Evolutionary conservation across 345 rosid genomes (phyloP).

Genomic region (Noccaea caerulescens): DNA sequence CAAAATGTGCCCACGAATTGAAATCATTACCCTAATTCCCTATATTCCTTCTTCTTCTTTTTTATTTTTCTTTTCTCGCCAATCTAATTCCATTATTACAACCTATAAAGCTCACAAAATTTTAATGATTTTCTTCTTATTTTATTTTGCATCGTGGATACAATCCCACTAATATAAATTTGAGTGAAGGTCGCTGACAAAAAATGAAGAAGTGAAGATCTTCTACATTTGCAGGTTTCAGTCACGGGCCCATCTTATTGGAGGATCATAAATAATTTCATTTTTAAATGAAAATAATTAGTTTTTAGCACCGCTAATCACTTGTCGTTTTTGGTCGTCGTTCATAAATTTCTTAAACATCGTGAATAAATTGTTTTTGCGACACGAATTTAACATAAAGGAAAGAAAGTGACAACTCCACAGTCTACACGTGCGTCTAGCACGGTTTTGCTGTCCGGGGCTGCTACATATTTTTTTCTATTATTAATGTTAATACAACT

Average conservation of each 20-base stretch:
- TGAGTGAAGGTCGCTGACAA: conserved; percentile 12
- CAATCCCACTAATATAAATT: not conserved
- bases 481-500: not conserved
- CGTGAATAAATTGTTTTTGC: not conserved
- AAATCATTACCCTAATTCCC: conserved; percentile 42
- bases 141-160: not conserved
- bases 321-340: conserved; percentile 29
- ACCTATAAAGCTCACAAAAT: conserved; percentile 13
- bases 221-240: conserved; percentile 23
- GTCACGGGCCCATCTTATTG: conserved; percentile 10
- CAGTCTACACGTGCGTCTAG: conserved; percentile 37
- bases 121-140: not conserved
- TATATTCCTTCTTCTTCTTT: conserved; percentile 9
- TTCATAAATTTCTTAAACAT: not conserved
- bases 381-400: conserved; percentile 14
- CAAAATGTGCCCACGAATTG: conserved; percentile 43
- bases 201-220: not conserved
- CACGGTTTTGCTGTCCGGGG: conserved; percentile 40
- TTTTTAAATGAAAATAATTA: not conserved
- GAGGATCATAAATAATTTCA: not conserved
- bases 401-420: conserved; percentile 24
- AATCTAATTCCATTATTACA: conserved; percentile 33
- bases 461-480: too few species aligned
- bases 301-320: conserved; percentile 5
- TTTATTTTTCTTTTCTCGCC: not conserved